Percentiles rank a stretch among this genome's conserved stretches.
These are phyloP conservation scores for Blastobotrys robertii DNA, from an alignment of 805 yeast species.

Conservation along the genomic window DNA sequence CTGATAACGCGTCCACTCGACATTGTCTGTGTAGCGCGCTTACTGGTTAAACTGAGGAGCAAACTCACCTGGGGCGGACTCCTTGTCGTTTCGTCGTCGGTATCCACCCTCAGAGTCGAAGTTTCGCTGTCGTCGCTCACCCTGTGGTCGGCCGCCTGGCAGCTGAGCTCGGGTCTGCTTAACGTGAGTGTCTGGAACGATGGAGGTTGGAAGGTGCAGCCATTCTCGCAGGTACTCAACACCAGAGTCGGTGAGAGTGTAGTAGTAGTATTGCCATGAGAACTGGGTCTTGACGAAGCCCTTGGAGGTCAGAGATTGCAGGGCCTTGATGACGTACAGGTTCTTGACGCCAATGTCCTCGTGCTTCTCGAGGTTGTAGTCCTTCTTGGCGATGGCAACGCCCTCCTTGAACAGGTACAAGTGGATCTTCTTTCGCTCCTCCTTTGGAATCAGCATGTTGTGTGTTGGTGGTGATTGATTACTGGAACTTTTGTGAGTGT, in stretches of 20 bases:
- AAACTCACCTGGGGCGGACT: slow-evolving; percentile 26
- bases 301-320: slow-evolving; percentile 97
- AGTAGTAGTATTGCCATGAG: slow-evolving; percentile 99
- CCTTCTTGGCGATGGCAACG: slow-evolving; percentile 99
- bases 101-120: slow-evolving; percentile 39
- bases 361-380: slow-evolving; percentile 94
- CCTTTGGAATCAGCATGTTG: slow-evolving; percentile 98
- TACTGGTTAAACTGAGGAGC: slow-evolving; percentile 29
- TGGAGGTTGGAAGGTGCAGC: slow-evolving; percentile 97
- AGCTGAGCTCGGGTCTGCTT: slow-evolving; percentile 82
- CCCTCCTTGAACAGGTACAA: slow-evolving; percentile 99
- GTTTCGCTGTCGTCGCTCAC: slow-evolving; percentile 50
- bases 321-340: slow-evolving; percentile 96
- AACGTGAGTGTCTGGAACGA: slow-evolving; percentile 97
- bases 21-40: slow-evolving; percentile 3
- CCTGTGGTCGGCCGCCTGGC: slow-evolving; percentile 26
- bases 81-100: slow-evolving; percentile 50
- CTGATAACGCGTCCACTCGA: not conserved
- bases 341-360: slow-evolving; percentile 97
- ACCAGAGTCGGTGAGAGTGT: slow-evolving; percentile 99
- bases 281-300: slow-evolving; percentile 99
- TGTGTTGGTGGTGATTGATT: slow-evolving; percentile 4
- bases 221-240: slow-evolving; percentile 95
- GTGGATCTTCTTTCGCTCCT: slow-evolving; percentile 99
- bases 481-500: too few species aligned